phyloP scores from a whole-genome alignment of 495 filamentous ascomycete genomes.

The Filosporella fistucella region DNA sequence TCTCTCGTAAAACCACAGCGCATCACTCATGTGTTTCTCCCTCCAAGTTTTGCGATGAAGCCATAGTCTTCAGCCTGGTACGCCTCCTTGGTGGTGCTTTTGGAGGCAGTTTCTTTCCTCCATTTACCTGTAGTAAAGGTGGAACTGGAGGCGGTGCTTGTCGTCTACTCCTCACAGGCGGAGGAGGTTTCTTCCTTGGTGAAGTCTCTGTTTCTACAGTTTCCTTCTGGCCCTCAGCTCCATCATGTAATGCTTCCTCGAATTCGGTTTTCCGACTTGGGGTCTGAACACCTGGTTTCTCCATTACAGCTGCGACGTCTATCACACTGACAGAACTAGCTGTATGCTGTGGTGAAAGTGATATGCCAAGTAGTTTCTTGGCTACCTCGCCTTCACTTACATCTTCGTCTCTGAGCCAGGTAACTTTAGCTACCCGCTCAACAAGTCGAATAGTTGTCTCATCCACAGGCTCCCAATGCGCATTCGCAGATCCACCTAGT shows the following conservation, averaged over 20 bases:
- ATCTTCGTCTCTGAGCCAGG: conserved; percentile 62
- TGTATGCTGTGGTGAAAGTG: conserved; percentile 38
- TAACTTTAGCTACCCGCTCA: conserved; percentile 72
- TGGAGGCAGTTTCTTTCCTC: conserved; percentile 45
- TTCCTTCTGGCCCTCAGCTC: conserved; percentile 1
- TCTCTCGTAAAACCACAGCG: no score
- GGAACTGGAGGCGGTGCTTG: conserved; percentile 35
- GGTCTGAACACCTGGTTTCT: conserved; percentile 82
- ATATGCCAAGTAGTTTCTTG: conserved; percentile 43
- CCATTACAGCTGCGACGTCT: conserved; percentile 72
- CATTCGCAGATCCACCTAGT: conserved; percentile 54
- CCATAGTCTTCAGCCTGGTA: conserved; percentile 31
- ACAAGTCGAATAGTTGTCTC: conserved; percentile 85
- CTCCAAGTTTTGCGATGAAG: conserved; percentile 8
- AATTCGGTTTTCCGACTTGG: conserved; percentile 59
- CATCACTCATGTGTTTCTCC: no score
- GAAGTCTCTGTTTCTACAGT: conserved; percentile 2
- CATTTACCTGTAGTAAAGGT: conserved; percentile 21
- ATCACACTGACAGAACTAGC: conserved; percentile 63
- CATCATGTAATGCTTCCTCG: conserved; percentile 4
- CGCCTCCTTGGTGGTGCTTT: conserved; percentile 48
- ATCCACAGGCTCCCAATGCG: conserved; percentile 87
- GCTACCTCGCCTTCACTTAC: conserved; percentile 39
- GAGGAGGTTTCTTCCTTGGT: conserved; percentile 20
- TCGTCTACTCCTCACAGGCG: conserved; percentile 33